Percentiles rank a stretch among this genome's conserved stretches.
These are phyloP conservation scores for Pleurotus pulmonarius DNA, from an alignment of 768 basidiomycete species.

Conservation along the genomic window DNA sequence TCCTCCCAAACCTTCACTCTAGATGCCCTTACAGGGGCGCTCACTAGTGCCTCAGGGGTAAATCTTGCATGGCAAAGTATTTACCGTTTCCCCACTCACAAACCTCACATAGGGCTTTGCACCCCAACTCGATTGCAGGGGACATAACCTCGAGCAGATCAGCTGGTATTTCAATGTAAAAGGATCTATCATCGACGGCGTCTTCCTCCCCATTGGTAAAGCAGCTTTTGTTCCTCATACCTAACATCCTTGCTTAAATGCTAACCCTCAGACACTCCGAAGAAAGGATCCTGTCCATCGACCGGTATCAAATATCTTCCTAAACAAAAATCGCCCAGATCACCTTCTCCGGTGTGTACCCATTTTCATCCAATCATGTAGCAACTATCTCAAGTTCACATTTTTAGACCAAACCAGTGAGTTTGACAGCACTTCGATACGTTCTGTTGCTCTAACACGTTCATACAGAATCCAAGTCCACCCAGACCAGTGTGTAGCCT, in stretches of 20 bases:
- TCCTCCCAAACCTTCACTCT: conserved; percentile 54
- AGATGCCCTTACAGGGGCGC: conserved; percentile 47
- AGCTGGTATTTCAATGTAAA: conserved; percentile 54
- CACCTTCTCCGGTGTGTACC: neutral
- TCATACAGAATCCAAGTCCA: neutral
- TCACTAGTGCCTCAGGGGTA: conserved; percentile 48
- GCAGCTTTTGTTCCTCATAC: neutral
- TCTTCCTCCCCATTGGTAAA: conserved; percentile 47
- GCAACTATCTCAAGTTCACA: neutral
- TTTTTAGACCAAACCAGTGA: neutral
- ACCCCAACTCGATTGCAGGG: conserved; percentile 44
- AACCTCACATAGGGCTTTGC: conserved; percentile 35
- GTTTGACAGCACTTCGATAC: neutral
- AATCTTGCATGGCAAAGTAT: conserved; percentile 3
- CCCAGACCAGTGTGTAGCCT: neutral
- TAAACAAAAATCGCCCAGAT: conserved; percentile 21
- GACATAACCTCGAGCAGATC: conserved; percentile 34
- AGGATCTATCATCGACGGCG: conserved; percentile 56
- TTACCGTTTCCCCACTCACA: neutral
- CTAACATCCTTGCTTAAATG: neutral
- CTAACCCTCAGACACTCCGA: conserved; percentile 32
- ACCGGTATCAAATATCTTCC: conserved; percentile 45
- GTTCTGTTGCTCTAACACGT: neutral
- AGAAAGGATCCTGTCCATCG: conserved; percentile 34
- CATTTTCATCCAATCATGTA: neutral